Conservation (phyloP, 345 rosid species). For the Erucastrum elatum region DNA sequence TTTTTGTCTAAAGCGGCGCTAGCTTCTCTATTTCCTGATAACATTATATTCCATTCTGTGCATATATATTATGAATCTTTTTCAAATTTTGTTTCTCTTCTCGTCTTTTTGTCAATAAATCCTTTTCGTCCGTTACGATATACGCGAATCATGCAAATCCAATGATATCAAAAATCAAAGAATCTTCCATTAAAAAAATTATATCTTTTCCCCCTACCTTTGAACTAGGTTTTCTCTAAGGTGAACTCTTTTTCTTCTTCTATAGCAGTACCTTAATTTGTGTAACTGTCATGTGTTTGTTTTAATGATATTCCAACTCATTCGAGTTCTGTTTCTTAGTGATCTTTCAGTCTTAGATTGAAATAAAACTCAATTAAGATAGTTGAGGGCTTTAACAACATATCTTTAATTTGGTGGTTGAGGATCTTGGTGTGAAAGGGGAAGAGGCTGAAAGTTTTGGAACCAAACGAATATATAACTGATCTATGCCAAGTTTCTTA, state of each 20-base stretch:
- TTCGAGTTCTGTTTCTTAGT: conserved; percentile 10
- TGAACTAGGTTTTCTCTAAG: neutral
- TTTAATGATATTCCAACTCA: conserved; percentile 5
- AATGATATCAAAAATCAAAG: neutral
- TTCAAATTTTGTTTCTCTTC: neutral
- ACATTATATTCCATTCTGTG: too few relatives aligned
- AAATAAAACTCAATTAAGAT: neutral
- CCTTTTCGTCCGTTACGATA: conserved; percentile 8
- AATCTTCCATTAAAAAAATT: neutral
- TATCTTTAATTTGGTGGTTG: neutral
- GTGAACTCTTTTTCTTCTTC: neutral
- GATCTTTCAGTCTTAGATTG: neutral
- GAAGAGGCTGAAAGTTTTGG: neutral
- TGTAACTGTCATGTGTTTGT: neutral
- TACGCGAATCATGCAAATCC: conserved; percentile 1
- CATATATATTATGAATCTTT: neutral
- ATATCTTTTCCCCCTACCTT: conserved; percentile 9
- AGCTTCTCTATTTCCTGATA: too few relatives aligned
- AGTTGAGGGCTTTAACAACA: neutral
- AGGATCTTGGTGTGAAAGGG: neutral
- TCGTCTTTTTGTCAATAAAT: neutral
- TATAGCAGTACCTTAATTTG: neutral
- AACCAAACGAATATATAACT: neutral
- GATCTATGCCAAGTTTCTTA: neutral
- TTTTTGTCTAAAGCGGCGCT: too few relatives aligned